A percentile compares a stretch with the other conserved stretches of the same genome.
Conservation (phyloP, 2,329 filamentous ascomycete genomes). For the Ophiostoma populinum region DNA sequence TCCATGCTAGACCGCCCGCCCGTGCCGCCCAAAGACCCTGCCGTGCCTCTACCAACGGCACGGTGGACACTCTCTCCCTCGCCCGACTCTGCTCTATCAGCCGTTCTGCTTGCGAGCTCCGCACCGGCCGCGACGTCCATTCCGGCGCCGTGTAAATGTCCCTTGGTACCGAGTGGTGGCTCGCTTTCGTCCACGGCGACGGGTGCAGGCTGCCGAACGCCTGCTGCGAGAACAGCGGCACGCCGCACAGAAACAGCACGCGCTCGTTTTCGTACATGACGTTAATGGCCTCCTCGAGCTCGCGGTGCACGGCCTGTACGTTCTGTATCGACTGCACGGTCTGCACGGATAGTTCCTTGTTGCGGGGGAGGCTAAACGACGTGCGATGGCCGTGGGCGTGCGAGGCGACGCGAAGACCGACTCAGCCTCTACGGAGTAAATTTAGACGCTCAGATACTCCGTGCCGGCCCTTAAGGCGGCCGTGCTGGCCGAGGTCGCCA, state of each 20-base stretch:
- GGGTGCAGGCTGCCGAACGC: slow-evolving; percentile 79
- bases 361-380: too few relatives aligned
- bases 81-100: too few relatives aligned
- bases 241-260: slow-evolving; percentile 74
- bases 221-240: slow-evolving; percentile 73
- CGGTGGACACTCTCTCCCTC: too few relatives aligned
- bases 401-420: too few relatives aligned
- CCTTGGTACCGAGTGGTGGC: slow-evolving; percentile 41
- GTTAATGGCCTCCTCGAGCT: slow-evolving; percentile 47
- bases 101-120: too few relatives aligned
- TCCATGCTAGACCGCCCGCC: too few relatives aligned
- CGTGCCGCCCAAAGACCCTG: too few relatives aligned
- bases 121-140: too few relatives aligned
- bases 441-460: slow-evolving; percentile 76
- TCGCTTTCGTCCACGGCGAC: slow-evolving; percentile 64
- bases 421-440: slow-evolving; percentile 69
- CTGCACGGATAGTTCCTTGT: neutral
- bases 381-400: too few relatives aligned
- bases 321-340: too few relatives aligned
- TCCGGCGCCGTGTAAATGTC: slow-evolving; percentile 70
- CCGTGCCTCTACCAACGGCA: too few relatives aligned
- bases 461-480: slow-evolving; percentile 70
- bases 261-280: slow-evolving; percentile 92
- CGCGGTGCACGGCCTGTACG: neutral
- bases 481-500: slow-evolving; percentile 71